Conservation (phyloP, 2,329 filamentous ascomycete genomes). For the Fusarium mexicanum region DNA sequence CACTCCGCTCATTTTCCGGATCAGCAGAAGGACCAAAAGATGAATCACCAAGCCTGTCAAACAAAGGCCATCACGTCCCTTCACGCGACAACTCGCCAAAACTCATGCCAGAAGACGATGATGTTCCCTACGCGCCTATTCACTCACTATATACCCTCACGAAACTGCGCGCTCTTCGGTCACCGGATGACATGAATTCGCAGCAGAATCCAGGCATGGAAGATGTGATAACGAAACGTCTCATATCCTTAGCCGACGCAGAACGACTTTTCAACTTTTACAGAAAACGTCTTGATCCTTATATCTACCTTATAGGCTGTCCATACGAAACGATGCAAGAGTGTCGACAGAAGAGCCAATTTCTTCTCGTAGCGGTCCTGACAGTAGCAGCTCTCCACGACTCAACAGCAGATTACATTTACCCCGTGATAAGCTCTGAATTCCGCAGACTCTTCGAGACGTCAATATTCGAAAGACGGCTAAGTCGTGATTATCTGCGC, state of each 20-base stretch:
- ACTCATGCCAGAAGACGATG: constrained; percentile 41
- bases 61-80: constrained; percentile 21
- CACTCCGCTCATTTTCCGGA: constrained; percentile 8
- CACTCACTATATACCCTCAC: constrained; percentile 50
- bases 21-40: constrained; percentile 6
- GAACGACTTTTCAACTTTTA: constrained; percentile 61
- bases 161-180: constrained; percentile 46
- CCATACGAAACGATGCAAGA: constrained; percentile 59
- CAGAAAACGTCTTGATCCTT: constrained; percentile 58
- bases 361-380: constrained; percentile 64
- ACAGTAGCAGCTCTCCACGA: constrained; percentile 68
- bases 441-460: constrained; percentile 63
- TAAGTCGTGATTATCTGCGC: constrained; percentile 61
- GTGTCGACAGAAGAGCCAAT: constrained; percentile 63
- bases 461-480: constrained; percentile 47
- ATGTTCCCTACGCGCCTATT: constrained; percentile 48
- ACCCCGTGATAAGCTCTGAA: constrained; percentile 62
- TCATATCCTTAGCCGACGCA: constrained; percentile 57
- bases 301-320: constrained; percentile 61
- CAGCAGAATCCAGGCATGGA: constrained; percentile 19
- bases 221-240: constrained; percentile 50
- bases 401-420: constrained; percentile 59
- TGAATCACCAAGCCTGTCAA: constrained; percentile 2
- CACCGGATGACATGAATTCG: constrained; percentile 37
- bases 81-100: constrained; percentile 33